Percentiles rank a stretch among this genome's conserved stretches.
These are phyloP conservation scores for Fomitiporia mediterranea DNA, from an alignment of 1,284 basidiomycete species.

Conservation along the genomic window DNA sequence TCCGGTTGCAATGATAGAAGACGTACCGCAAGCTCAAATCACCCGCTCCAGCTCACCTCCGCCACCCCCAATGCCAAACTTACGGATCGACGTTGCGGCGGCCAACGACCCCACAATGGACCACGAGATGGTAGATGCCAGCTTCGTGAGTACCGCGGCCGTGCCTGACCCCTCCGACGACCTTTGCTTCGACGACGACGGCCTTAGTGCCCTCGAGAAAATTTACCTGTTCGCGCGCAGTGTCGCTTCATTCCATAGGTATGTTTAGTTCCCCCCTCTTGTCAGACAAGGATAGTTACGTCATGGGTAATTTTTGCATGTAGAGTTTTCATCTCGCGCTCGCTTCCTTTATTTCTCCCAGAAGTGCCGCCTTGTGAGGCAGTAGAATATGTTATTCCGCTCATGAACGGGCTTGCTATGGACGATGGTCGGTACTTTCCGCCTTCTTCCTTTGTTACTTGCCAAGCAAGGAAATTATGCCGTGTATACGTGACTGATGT, in stretches of 20 bases:
- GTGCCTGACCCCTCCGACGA: constrained; percentile 34
- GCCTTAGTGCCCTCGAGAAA: constrained; percentile 81
- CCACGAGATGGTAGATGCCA: constrained; percentile 27
- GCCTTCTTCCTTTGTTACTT: constrained; percentile 4
- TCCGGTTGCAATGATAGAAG: neutral
- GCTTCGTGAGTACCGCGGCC: neutral
- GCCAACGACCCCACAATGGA: constrained; percentile 20
- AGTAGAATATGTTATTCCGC: constrained; percentile 89
- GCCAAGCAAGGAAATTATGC: too few species aligned
- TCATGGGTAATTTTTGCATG: neutral
- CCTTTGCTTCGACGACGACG: constrained; percentile 64
- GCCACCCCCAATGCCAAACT: neutral
- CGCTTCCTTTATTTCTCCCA: constrained; percentile 69
- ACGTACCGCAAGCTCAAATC: neutral
- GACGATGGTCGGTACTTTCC: constrained; percentile 64
- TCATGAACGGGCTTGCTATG: constrained; percentile 82
- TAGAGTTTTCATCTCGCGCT: constrained; percentile 78
- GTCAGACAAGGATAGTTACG: constrained; percentile 12
- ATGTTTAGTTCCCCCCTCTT: constrained; percentile 11
- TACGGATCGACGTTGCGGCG: constrained; percentile 17
- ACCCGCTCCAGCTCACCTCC: constrained; percentile 2
- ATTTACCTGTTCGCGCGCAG: constrained; percentile 93
- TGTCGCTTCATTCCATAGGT: constrained; percentile 75
- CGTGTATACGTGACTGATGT: constrained; percentile 1
- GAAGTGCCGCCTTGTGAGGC: constrained; percentile 85